phyloP scores from a whole-genome alignment of 768 basidiomycete species.

The Pholiota molesta region DNA sequence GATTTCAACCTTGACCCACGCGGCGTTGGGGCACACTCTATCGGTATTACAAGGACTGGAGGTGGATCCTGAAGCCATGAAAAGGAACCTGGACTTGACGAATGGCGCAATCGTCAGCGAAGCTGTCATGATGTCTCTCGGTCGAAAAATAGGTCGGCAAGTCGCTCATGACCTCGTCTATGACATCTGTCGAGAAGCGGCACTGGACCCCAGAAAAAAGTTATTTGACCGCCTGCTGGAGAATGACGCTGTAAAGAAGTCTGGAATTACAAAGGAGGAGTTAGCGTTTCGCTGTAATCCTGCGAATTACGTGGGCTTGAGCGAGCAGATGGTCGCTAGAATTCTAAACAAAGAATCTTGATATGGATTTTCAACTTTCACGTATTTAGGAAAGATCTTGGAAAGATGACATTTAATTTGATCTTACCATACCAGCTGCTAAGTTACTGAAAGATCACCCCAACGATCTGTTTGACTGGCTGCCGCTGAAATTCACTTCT shows the following conservation, averaged over 20 bases:
- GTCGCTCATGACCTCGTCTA: slow-evolving; percentile 48
- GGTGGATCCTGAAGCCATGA: slow-evolving; percentile 43
- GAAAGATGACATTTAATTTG: too few species aligned
- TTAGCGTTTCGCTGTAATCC: slow-evolving; percentile 40
- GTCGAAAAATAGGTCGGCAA: slow-evolving; percentile 44
- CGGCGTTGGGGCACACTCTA: slow-evolving; percentile 38
- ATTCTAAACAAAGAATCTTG: slow-evolving; percentile 17
- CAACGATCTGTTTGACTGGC: neutral
- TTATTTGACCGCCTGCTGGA: slow-evolving; percentile 36
- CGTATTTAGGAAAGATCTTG: neutral
- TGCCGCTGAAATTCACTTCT: neutral
- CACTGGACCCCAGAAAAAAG: slow-evolving; percentile 23
- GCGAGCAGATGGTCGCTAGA: slow-evolving; percentile 31
- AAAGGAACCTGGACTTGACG: slow-evolving; percentile 39
- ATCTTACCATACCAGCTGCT: neutral
- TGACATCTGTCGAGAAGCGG: slow-evolving; percentile 38
- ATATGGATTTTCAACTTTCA: neutral
- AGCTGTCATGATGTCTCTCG: slow-evolving; percentile 52
- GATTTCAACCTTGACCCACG: slow-evolving; percentile 44
- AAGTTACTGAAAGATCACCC: neutral
- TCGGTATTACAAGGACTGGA: slow-evolving; percentile 41
- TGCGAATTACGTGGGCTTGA: slow-evolving; percentile 39
- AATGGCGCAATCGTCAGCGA: slow-evolving; percentile 45
- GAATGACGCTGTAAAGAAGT: slow-evolving; percentile 28
- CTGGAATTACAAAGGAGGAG: slow-evolving; percentile 28